Percentiles rank a stretch among this genome's conserved stretches.
Evolutionary conservation across 352 stramenopile genomes (phyloP).

Genomic region (Phytophthora cajani): DNA sequence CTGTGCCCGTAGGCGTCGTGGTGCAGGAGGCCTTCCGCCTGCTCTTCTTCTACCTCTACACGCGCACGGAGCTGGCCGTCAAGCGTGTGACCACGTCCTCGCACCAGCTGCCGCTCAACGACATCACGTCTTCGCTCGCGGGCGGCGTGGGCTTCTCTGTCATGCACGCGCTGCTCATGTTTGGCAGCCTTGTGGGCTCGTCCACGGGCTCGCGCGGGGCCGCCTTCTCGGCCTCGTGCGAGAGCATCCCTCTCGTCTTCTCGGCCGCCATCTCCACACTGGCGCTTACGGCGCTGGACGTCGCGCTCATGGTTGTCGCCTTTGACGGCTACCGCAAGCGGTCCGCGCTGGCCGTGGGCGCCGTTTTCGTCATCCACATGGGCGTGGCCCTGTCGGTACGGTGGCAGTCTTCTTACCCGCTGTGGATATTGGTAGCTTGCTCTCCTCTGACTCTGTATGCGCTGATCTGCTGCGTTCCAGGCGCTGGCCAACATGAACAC

Average conservation of each 20-base stretch:
- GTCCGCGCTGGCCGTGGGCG: slow-evolving; percentile 49
- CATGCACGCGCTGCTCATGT: slow-evolving; percentile 89
- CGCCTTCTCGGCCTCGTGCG: slow-evolving; percentile 76
- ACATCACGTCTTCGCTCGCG: slow-evolving; percentile 82
- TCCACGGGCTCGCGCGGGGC: slow-evolving; percentile 74
- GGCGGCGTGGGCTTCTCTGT: slow-evolving; percentile 81
- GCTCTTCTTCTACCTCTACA: slow-evolving; percentile 82
- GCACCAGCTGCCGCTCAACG: slow-evolving; percentile 86
- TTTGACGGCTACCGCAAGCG: slow-evolving; percentile 84
- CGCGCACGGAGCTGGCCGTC: slow-evolving; percentile 73
- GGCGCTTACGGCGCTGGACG: slow-evolving; percentile 77
- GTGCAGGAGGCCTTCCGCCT: slow-evolving; percentile 76
- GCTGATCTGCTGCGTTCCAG: slow-evolving; percentile 30
- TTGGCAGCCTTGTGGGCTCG: slow-evolving; percentile 75
- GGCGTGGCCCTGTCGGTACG: slow-evolving; percentile 76
- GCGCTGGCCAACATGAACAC: slow-evolving; percentile 76
- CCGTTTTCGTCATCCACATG: slow-evolving; percentile 76
- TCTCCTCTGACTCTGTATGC: background rate
- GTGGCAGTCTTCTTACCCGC: background rate
- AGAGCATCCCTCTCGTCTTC: slow-evolving; percentile 77
- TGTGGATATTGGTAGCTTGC: background rate
- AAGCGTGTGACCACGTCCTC: slow-evolving; percentile 78
- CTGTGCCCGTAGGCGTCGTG: slow-evolving; percentile 71
- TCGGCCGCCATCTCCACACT: slow-evolving; percentile 71
- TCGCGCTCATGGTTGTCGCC: slow-evolving; percentile 84